A percentile compares a stretch with the other conserved stretches of the same genome.
phyloP scores from a whole-genome alignment of 495 filamentous ascomycete genomes.

The Penicillium subrubescens region DNA sequence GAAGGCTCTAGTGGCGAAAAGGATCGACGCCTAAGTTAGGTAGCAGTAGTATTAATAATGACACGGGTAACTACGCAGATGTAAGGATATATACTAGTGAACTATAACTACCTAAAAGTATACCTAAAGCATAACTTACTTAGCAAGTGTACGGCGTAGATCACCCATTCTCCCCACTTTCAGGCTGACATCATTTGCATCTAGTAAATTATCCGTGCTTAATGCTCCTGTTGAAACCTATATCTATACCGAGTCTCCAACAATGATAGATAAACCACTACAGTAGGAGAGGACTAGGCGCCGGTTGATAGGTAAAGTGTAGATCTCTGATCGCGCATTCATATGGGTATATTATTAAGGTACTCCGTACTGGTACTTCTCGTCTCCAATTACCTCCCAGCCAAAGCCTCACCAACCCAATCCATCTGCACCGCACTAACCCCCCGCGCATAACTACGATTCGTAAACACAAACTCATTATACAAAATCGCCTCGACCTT shows the following conservation, averaged over 20 bases:
- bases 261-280: not conserved
- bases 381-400: slow-evolving; percentile 33
- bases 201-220: not conserved
- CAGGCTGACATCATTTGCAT: not conserved
- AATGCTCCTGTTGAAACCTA: not conserved
- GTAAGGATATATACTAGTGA: not conserved
- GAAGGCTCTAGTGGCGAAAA: slow-evolving; percentile 14
- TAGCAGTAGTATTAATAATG: no score
- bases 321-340: slow-evolving; percentile 6
- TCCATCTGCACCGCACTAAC: slow-evolving; percentile 85
- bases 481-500: slow-evolving; percentile 96
- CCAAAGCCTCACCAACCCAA: slow-evolving; percentile 78
- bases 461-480: slow-evolving; percentile 93
- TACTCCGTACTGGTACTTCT: slow-evolving; percentile 4
- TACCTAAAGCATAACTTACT: not conserved
- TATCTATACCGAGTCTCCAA: not conserved
- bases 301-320: not conserved
- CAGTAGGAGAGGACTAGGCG: not conserved
- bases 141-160: no score
- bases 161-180: not conserved
- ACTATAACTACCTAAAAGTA: not conserved
- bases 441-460: slow-evolving; percentile 84
- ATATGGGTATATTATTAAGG: slow-evolving; percentile 28
- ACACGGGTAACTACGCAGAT: no score
- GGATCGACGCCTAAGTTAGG: slow-evolving; percentile 18